Evolutionary conservation across 2,329 filamentous ascomycete species (phyloP).

Genomic region (Alternaria postmessia): DNA sequence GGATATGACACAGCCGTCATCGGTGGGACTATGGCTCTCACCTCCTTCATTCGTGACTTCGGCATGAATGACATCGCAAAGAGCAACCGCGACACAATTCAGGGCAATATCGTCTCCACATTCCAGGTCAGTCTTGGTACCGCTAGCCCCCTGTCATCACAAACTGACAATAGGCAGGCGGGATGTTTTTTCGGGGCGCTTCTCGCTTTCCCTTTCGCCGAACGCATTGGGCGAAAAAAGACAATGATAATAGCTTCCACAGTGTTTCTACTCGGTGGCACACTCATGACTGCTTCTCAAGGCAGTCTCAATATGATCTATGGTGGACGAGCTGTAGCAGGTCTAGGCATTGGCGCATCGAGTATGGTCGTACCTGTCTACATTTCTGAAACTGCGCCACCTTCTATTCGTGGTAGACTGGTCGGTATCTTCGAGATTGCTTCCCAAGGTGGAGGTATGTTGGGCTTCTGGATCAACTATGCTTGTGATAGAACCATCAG

Average conservation of each 20-base stretch:
- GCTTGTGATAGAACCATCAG: constrained; percentile 51
- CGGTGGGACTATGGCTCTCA: constrained; percentile 52
- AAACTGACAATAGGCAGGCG: constrained; percentile 21
- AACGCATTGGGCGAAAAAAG: constrained; percentile 59
- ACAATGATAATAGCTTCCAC: constrained; percentile 57
- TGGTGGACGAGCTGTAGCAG: constrained; percentile 48
- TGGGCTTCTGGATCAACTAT: constrained; percentile 56
- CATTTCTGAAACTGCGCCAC: constrained; percentile 59
- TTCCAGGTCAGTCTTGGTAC: constrained; percentile 37
- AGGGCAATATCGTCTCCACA: constrained; percentile 52
- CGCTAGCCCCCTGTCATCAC: neutral
- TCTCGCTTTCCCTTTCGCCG: constrained; percentile 57
- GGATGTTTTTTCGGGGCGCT: constrained; percentile 53
- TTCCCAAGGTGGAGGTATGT: constrained; percentile 67
- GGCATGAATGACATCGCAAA: constrained; percentile 40
- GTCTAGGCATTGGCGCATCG: constrained; percentile 51
- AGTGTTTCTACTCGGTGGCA: constrained; percentile 55
- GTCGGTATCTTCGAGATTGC: constrained; percentile 73
- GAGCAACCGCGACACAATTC: constrained; percentile 46
- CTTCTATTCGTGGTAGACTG: constrained; percentile 69
- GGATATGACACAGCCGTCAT: constrained; percentile 50
- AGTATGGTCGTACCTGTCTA: constrained; percentile 51
- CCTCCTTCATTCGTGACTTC: constrained; percentile 51
- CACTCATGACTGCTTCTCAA: constrained; percentile 50
- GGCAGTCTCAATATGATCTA: constrained; percentile 50